These are phyloP conservation scores for Teunomyces aglyptinius DNA, from an alignment of 805 yeast species.

Conservation along the genomic window DNA sequence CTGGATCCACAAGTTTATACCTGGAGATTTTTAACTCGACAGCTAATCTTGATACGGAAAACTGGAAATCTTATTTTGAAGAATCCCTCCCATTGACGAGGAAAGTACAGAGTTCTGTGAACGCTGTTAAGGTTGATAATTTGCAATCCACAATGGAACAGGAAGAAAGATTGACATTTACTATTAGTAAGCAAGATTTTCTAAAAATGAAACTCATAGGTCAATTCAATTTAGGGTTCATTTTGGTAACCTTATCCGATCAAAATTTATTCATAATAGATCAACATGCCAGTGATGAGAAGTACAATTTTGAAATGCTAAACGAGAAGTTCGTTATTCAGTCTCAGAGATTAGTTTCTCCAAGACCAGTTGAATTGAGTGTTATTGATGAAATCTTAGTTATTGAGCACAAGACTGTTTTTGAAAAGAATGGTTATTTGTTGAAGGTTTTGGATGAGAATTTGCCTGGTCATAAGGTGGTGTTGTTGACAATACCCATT, in stretches of 20 bases:
- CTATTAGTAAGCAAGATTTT: slow-evolving; percentile 73
- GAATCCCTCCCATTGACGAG: neutral
- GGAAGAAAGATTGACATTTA: slow-evolving; percentile 56
- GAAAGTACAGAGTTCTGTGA: neutral
- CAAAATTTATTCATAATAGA: slow-evolving; percentile 81
- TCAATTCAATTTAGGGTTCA: slow-evolving; percentile 93
- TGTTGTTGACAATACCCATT: slow-evolving; percentile 63
- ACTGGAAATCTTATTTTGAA: neutral
- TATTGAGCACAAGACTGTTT: slow-evolving; percentile 53
- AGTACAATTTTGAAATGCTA: slow-evolving; percentile 78
- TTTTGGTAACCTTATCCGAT: slow-evolving; percentile 60
- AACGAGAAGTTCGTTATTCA: slow-evolving; percentile 51
- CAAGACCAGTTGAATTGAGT: slow-evolving; percentile 62
- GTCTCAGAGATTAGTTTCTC: slow-evolving; percentile 65
- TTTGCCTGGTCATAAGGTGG: slow-evolving; percentile 56
- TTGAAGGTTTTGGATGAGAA: slow-evolving; percentile 48
- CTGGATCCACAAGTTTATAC: neutral
- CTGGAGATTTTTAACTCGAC: neutral
- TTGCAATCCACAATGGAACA: slow-evolving; percentile 49
- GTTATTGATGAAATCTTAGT: slow-evolving; percentile 77
- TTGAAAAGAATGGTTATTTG: slow-evolving; percentile 74
- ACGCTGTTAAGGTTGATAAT: slow-evolving; percentile 31
- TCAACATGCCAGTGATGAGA: slow-evolving; percentile 98
- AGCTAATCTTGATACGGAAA: neutral
- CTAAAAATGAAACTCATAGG: slow-evolving; percentile 76